Evolutionary conservation across 1,139 yeast genomes (phyloP).

Genomic region (Hyphopichia pseudoburtonii): DNA sequence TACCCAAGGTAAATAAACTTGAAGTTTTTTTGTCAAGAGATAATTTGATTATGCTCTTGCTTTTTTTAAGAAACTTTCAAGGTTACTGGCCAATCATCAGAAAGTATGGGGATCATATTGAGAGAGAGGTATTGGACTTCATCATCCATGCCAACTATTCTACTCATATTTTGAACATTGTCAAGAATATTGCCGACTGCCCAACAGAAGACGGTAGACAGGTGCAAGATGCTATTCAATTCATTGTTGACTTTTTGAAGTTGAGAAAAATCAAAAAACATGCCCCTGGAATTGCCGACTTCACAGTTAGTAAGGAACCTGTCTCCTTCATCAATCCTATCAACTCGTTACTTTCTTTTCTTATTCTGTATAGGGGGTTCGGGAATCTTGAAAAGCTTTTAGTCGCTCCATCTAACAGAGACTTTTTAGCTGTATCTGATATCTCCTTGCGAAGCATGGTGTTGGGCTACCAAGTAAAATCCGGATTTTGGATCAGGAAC

Average conservation of each 20-base stretch:
- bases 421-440: slow-evolving; percentile 51
- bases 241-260: slow-evolving; percentile 26
- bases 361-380: slow-evolving; percentile 35
- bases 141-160: slow-evolving; percentile 50
- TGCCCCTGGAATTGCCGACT: slow-evolving; percentile 40
- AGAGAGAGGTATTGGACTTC: slow-evolving; percentile 51
- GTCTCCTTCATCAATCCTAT: slow-evolving; percentile 62
- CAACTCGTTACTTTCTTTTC: slow-evolving; percentile 49
- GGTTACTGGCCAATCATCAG: slow-evolving; percentile 56
- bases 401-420: slow-evolving; percentile 12
- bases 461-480: slow-evolving; percentile 68
- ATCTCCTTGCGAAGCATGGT: slow-evolving; percentile 62
- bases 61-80: slow-evolving; percentile 53
- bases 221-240: slow-evolving; percentile 15
- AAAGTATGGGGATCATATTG: slow-evolving; percentile 69
- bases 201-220: slow-evolving; percentile 19
- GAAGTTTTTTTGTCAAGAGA: slow-evolving; percentile 24
- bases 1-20: slow-evolving; percentile 18
- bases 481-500: slow-evolving; percentile 90
- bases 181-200: slow-evolving; percentile 43
- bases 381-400: slow-evolving; percentile 16
- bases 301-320: slow-evolving; percentile 47
- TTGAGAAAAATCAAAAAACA: slow-evolving; percentile 20
- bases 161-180: slow-evolving; percentile 45
- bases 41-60: slow-evolving; percentile 37